A percentile compares a stretch with the other conserved stretches of the same genome.
Conservation (phyloP, 805 yeast species). For the Candida lessepsii region DNA sequence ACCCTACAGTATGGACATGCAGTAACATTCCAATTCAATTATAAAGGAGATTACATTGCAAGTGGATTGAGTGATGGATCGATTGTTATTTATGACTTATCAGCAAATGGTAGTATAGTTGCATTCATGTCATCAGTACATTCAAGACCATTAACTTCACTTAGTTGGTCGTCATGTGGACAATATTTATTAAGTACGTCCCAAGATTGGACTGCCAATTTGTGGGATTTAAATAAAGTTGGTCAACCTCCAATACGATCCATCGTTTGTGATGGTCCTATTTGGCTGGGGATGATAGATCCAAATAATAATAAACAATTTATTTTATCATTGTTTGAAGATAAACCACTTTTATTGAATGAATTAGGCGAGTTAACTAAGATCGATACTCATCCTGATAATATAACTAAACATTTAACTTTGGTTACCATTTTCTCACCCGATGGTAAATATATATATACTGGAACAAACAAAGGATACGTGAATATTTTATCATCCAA, state of each 20-base stretch:
- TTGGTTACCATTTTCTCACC: constrained; percentile 52
- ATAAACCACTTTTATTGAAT: constrained; percentile 54
- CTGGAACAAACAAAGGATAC: constrained; percentile 84
- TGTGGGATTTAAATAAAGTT: constrained; percentile 68
- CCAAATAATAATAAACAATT: constrained; percentile 49
- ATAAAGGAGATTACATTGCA: constrained; percentile 83
- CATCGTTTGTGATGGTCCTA: constrained; percentile 62
- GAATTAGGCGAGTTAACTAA: constrained; percentile 18
- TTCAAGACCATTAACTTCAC: constrained; percentile 66
- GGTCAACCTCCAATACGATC: constrained; percentile 37
- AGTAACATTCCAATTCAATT: constrained; percentile 65
- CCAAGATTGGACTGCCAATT: constrained; percentile 76
- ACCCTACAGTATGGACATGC: constrained; percentile 65
- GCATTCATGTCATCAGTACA: constrained; percentile 59
- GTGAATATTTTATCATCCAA: constrained; percentile 47
- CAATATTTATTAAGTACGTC: constrained; percentile 66
- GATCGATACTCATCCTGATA: constrained; percentile 21
- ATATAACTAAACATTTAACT: constrained; percentile 41
- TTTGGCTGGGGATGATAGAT: constrained; percentile 66
- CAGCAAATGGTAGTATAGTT: constrained; percentile 60
- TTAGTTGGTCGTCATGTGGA: constrained; percentile 75
- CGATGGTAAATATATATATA: constrained; percentile 54
- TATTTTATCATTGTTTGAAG: constrained; percentile 66
- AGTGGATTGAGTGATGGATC: constrained; percentile 75
- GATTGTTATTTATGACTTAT: constrained; percentile 70